These are phyloP conservation scores for Cornus controversa DNA, from an alignment of 148 eudicot genomes.

Conservation along the genomic window DNA sequence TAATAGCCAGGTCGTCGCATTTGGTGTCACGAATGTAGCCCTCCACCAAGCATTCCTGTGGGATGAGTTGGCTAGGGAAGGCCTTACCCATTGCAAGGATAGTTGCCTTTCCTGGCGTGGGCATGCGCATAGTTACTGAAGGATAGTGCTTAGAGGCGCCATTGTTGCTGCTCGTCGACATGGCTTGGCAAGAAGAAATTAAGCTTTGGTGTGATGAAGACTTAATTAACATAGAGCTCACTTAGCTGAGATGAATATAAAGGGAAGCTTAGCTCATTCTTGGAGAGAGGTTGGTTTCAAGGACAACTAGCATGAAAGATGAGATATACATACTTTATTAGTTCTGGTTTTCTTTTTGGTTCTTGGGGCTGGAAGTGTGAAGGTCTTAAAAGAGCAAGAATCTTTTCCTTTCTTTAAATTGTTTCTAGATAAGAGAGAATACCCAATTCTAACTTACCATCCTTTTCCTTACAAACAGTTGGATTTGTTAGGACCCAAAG, in stretches of 20 bases:
- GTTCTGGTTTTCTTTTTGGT: constrained; percentile 8
- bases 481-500: too few species aligned
- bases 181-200: constrained; percentile 14
- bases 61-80: constrained; percentile 78
- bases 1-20: constrained; percentile 57
- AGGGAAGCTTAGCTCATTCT: constrained; percentile 24
- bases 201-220: not conserved
- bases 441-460: constrained; percentile 19
- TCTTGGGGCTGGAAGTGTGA: constrained; percentile 21
- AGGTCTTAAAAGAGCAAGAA: not conserved
- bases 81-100: constrained; percentile 79
- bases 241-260: constrained; percentile 31
- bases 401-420: constrained; percentile 8
- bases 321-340: constrained; percentile 9
- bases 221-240: not conserved
- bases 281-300: constrained; percentile 51
- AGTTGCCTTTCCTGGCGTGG: constrained; percentile 75
- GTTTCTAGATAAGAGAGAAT: not conserved
- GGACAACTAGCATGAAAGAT: constrained; percentile 48
- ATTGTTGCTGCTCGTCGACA: constrained; percentile 42
- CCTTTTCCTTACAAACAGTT: too few species aligned
- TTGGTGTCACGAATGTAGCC: constrained; percentile 78
- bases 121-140: constrained; percentile 30
- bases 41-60: constrained; percentile 76
- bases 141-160: constrained; percentile 27